Conservation (phyloP, 2,329 filamentous ascomycete genomes). For the Nothopassalora personata region DNA sequence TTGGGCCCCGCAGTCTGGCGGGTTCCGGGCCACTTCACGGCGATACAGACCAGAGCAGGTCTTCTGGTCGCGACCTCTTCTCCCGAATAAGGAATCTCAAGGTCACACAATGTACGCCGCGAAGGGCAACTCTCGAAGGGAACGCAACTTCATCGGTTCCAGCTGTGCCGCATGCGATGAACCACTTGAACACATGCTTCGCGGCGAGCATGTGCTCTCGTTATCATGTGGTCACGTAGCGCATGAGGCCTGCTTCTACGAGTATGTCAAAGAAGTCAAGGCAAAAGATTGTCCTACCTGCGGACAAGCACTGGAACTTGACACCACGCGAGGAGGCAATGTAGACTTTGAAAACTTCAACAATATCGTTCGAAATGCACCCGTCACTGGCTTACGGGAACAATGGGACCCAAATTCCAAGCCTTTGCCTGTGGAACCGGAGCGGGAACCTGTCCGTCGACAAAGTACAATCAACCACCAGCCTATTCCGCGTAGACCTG, state of each 20-base stretch:
- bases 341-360: conserved; percentile 79
- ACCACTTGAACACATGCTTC: conserved; percentile 87
- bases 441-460: conserved; percentile 34
- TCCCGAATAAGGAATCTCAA: conserved; percentile 17
- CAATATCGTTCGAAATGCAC: conserved; percentile 80
- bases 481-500: conserved; percentile 10
- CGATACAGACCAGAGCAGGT: conserved; percentile 10
- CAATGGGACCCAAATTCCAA: conserved; percentile 38
- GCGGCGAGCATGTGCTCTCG: conserved; percentile 88
- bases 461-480: conserved; percentile 12
- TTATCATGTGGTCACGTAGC: conserved; percentile 96
- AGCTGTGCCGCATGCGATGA: conserved; percentile 96
- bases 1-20: conserved; percentile 13
- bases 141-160: conserved; percentile 87
- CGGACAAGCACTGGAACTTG: conserved; percentile 82
- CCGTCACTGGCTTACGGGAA: conserved; percentile 40
- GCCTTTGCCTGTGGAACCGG: conserved; percentile 65
- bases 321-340: conserved; percentile 89
- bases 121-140: conserved; percentile 53
- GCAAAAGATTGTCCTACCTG: conserved; percentile 92
- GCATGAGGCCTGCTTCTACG: conserved; percentile 97
- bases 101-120: conserved; percentile 32
- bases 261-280: conserved; percentile 93
- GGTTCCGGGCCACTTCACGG: conserved; percentile 5
- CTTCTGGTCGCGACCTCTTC: conserved; percentile 11